Percentiles rank a stretch among this genome's conserved stretches.
phyloP scores from a whole-genome alignment of 225 moss, liverwort and hornwort genomes.

The Marchantia paleacea region DNA sequence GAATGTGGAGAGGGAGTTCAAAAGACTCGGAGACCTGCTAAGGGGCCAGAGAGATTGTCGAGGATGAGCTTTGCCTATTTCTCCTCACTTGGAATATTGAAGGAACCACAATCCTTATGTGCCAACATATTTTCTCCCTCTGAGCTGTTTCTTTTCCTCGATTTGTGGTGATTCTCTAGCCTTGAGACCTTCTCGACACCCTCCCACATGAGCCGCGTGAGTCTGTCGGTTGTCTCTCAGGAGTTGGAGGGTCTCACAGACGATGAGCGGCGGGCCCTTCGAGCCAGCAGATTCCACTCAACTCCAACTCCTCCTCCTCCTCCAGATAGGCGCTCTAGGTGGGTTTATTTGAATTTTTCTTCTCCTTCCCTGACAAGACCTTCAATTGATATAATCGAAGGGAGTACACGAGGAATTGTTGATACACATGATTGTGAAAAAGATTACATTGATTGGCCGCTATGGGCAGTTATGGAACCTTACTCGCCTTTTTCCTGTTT shows the following conservation, averaged over 20 bases:
- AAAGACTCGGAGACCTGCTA: background rate
- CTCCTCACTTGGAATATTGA: background rate
- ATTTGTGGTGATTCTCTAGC: too few relatives aligned
- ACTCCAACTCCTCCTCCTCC: slow-evolving; percentile 39
- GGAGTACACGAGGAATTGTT: background rate
- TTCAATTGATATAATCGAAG: too few relatives aligned
- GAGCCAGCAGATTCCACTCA: slow-evolving; percentile 83
- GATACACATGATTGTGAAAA: background rate
- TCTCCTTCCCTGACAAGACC: background rate
- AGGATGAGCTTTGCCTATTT: background rate
- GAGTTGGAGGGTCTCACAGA: slow-evolving; percentile 84
- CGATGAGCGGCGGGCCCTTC: slow-evolving; percentile 88
- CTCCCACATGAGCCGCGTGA: slow-evolving; percentile 40
- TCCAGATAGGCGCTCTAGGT: slow-evolving; percentile 38
- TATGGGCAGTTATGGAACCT: too few relatives aligned
- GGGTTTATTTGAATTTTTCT: background rate
- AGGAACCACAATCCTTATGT: background rate
- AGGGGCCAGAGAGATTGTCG: background rate
- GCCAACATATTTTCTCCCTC: background rate
- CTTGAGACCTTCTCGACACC: background rate
- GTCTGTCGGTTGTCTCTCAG: slow-evolving; percentile 32
- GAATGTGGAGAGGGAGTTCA: background rate
- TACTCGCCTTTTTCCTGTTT: too few relatives aligned
- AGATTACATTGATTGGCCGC: background rate
- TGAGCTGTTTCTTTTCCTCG: background rate